These are phyloP conservation scores for Pyrenochaeta sp. DNA, from an alignment of 2,329 filamentous ascomycete genomes.

Conservation along the genomic window DNA sequence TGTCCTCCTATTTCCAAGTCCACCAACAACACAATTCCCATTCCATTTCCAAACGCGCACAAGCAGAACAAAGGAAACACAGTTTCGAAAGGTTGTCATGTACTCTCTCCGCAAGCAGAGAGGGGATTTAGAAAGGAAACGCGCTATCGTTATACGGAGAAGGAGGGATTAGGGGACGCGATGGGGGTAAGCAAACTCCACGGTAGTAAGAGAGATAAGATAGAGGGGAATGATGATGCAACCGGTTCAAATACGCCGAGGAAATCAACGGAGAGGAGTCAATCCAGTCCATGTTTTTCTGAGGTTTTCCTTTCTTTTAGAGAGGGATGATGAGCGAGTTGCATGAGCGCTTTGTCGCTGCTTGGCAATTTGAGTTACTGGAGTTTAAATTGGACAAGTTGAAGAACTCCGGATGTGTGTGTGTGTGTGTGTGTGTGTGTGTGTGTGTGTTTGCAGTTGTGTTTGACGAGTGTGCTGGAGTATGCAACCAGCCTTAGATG, in stretches of 20 bases:
- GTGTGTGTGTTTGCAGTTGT: slow-evolving; percentile 26
- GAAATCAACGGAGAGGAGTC: slow-evolving; percentile 40
- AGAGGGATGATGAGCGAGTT: slow-evolving; percentile 32
- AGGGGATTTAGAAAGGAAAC: slow-evolving; percentile 24
- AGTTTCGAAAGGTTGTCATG: slow-evolving; percentile 40
- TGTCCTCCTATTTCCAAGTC: slow-evolving; percentile 18
- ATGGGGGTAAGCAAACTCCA: slow-evolving; percentile 40
- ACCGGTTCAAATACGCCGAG: slow-evolving; percentile 35
- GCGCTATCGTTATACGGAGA: slow-evolving; percentile 16
- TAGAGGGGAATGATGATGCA: slow-evolving; percentile 26
- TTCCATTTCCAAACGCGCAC: slow-evolving; percentile 16
- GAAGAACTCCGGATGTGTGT: slow-evolving; percentile 24
- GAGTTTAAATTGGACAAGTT: slow-evolving; percentile 14
- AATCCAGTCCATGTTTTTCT: slow-evolving; percentile 43
- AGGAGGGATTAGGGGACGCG: slow-evolving; percentile 24
- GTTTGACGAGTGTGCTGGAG: slow-evolving; percentile 15
- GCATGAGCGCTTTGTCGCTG: slow-evolving; percentile 18
- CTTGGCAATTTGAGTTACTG: slow-evolving; percentile 34
- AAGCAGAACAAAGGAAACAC: slow-evolving; percentile 43
- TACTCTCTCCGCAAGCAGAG: slow-evolving; percentile 43
- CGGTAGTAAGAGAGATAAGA: slow-evolving; percentile 21
- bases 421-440: slow-evolving; percentile 27
- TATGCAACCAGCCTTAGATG: slow-evolving; percentile 30
- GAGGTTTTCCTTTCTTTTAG: slow-evolving; percentile 36
- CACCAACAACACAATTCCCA: slow-evolving; percentile 24